These are phyloP conservation scores for Allium sativum DNA, from an alignment of 106 monocot genomes.

Conservation along the genomic window DNA sequence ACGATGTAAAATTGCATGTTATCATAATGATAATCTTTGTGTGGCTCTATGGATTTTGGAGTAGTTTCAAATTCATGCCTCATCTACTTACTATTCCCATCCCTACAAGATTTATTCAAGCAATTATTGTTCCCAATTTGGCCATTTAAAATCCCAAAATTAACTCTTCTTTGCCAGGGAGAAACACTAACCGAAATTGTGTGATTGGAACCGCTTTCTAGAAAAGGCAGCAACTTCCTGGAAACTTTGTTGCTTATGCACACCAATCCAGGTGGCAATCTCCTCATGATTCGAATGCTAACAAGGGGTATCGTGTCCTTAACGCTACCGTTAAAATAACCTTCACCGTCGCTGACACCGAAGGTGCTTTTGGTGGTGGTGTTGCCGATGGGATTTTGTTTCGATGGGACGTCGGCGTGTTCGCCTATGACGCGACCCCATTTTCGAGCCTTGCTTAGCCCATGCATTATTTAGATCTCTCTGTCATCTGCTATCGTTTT, in stretches of 20 bases:
- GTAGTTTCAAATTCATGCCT: no score
- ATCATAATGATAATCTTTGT: no score
- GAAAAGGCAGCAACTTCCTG: conserved; percentile 49
- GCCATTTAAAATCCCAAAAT: background rate
- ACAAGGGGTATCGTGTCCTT: conserved; percentile 25
- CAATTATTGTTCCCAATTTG: background rate
- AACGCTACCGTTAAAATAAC: conserved; percentile 29
- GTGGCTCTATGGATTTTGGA: no score
- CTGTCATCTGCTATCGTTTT: conserved; percentile 4
- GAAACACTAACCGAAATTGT: conserved; percentile 47
- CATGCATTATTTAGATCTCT: conserved; percentile 18
- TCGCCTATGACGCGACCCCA: background rate
- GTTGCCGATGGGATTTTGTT: conserved; percentile 12
- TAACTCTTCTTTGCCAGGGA: background rate
- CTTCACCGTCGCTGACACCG: conserved; percentile 4
- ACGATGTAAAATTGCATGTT: no score
- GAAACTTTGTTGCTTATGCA: conserved; percentile 69
- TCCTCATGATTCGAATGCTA: conserved; percentile 32
- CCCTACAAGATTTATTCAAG: no score
- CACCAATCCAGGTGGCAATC: conserved; percentile 50
- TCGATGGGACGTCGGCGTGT: background rate
- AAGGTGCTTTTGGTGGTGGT: conserved; percentile 12
- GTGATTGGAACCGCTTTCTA: conserved; percentile 47
- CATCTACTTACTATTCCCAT: no score
- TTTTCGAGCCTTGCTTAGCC: conserved; percentile 10